Evolutionary conservation across 2,329 filamentous ascomycete species (phyloP), one percentile per base, ranked within the genome.

Genomic region (Fusarium zealandicum): DNA sequence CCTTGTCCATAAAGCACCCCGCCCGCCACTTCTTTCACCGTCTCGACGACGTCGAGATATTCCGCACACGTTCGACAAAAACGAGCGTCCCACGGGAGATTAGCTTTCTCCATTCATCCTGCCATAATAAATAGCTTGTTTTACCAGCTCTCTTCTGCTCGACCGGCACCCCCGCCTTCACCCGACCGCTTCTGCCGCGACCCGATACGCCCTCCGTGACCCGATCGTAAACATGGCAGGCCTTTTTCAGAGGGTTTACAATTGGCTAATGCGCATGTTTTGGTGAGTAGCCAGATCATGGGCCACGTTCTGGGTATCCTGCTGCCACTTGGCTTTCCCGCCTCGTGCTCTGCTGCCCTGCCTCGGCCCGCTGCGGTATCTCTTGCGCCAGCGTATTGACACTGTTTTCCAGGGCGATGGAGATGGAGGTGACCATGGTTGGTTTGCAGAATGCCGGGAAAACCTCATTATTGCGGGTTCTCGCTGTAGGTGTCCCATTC

Each of bases 341-440:
- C 40, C 51, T 39, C 47, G 37, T 42, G 54, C 38, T 46, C 33
- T 46, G 48, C 27, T 57, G 25, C 41, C 41, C 36, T 28, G 35
- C 39, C 50, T 51, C 43, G 33, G 50, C 49, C 43, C 36, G 59
- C 47, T 39, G 25, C 43, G 51, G 22, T 41, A 53, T 57, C 50
- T 37, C 54, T 46, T 62, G 52, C 32, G 51, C 61, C 65, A 54
- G 64, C 54, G 63, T 62, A 59, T 58, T 70, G 58, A 70, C 51
- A 38, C 33, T 35, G 16, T 31, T 22, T 44, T 52, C 58, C 64
- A 97, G 93, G 95, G 92, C 93, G 66, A 96, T 93, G 65, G 95
- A 99, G 81, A 97, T 99, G 93, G 95, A 99, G 78, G 93, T 99
- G 73, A 98, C 95, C 67, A 96, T 99, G 89, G 93, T 99, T 74